A percentile compares a stretch with the other conserved stretches of the same genome.
phyloP scores from a whole-genome alignment of 352 stramenopile genomes.

The Phytophthora foliorum region DNA sequence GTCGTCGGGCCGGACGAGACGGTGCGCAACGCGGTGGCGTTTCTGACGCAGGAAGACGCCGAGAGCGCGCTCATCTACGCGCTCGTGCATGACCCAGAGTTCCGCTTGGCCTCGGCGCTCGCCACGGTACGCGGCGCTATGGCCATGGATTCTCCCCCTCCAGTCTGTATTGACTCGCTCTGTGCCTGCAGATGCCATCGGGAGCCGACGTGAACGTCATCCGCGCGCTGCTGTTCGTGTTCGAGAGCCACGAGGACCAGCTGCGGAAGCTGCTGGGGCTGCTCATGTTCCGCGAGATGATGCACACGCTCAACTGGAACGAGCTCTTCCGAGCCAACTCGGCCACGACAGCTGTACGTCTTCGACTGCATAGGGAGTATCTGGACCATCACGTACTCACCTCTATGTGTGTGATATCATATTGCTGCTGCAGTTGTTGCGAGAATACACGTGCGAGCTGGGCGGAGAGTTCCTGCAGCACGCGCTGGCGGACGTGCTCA shows the following conservation, averaged over 20 bases:
- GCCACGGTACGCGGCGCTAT: constrained; percentile 47
- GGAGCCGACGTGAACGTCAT: constrained; percentile 67
- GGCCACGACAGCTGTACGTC: constrained; percentile 66
- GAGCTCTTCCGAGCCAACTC: constrained; percentile 87
- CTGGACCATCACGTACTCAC: neutral
- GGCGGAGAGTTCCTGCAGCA: constrained; percentile 72
- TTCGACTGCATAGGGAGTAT: constrained; percentile 8
- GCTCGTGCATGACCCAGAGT: constrained; percentile 83
- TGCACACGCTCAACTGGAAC: constrained; percentile 85
- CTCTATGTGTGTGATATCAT: neutral
- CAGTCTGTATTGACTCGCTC: neutral
- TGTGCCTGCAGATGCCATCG: constrained; percentile 26
- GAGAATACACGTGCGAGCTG: constrained; percentile 82
- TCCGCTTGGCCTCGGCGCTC: constrained; percentile 73
- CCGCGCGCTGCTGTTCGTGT: constrained; percentile 76
- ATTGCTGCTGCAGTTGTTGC: constrained; percentile 50
- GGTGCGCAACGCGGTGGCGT: constrained; percentile 71
- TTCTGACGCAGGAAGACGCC: constrained; percentile 71
- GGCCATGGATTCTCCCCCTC: too few species aligned
- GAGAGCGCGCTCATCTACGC: constrained; percentile 78
- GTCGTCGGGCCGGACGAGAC: constrained; percentile 46
- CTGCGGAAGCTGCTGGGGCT: constrained; percentile 70
- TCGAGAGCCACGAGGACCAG: constrained; percentile 79
- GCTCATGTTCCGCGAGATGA: constrained; percentile 85
- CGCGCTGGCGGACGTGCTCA: constrained; percentile 62